Conservation (phyloP, 257 asterid species). For the Gardenia jasminoides region DNA sequence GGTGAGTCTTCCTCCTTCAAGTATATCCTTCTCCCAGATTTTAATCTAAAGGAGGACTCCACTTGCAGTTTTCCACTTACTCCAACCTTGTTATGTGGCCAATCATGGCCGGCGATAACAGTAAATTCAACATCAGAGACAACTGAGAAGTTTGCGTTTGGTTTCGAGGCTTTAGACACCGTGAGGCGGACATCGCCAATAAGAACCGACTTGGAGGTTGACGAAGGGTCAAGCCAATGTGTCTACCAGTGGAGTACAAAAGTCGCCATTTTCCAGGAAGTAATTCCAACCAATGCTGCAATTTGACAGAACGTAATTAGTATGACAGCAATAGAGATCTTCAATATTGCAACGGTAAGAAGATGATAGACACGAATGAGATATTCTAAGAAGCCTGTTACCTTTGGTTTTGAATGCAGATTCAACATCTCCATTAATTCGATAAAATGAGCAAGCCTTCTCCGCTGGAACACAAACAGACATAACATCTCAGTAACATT, state of each 20-base stretch:
- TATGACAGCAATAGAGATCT: neutral
- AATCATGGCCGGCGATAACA: constrained; percentile 50
- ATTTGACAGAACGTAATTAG: neutral
- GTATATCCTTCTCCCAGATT: constrained; percentile 83
- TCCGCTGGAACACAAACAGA: constrained; percentile 50
- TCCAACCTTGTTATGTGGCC: constrained; percentile 88
- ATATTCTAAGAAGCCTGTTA: constrained; percentile 15
- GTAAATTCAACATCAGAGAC: constrained; percentile 64
- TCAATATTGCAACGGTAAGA: neutral
- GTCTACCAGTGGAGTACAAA: constrained; percentile 82
- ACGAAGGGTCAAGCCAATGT: constrained; percentile 81
- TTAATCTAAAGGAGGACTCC: constrained; percentile 49
- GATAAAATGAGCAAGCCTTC: constrained; percentile 76
- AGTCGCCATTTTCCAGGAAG: constrained; percentile 97
- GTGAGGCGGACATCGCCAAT: constrained; percentile 66
- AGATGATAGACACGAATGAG: neutral
- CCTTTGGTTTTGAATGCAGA: constrained; percentile 81
- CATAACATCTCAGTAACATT: neutral
- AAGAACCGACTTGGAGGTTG: constrained; percentile 72
- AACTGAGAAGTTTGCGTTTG: constrained; percentile 52
- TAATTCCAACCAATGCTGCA: constrained; percentile 76
- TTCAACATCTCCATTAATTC: constrained; percentile 93
- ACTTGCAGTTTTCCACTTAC: constrained; percentile 52
- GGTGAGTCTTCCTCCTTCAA: constrained; percentile 49
- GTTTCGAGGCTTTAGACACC: constrained; percentile 51